These are phyloP conservation scores for Saksenaea oblongispora DNA, from an alignment of 371 early-diverging fungal genomes.

Conservation along the genomic window DNA sequence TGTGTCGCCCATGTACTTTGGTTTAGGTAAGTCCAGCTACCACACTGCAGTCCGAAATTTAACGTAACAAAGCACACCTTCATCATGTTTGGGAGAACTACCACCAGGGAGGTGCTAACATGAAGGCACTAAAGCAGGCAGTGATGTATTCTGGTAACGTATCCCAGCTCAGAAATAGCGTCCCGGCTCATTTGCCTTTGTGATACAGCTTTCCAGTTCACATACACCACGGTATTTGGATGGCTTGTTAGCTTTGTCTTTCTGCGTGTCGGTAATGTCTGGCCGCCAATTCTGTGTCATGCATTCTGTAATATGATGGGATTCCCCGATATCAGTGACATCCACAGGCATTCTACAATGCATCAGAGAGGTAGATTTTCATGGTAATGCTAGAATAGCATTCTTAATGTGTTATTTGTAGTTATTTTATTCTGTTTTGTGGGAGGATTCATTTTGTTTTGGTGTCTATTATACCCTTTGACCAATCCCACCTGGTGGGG, in stretches of 20 bases:
- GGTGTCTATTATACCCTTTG: slow-evolving; percentile 13
- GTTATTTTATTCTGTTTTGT: slow-evolving; percentile 14
- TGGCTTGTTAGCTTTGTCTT: slow-evolving; percentile 66
- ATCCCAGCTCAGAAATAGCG: not conserved
- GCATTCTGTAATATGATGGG: slow-evolving; percentile 72
- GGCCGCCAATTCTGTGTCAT: slow-evolving; percentile 51
- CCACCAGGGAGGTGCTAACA: slow-evolving; percentile 31
- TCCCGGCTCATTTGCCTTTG: not conserved
- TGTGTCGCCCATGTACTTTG: slow-evolving; percentile 65
- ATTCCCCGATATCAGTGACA: slow-evolving; percentile 51
- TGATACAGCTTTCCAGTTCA: slow-evolving; percentile 55
- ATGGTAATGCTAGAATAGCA: not conserved
- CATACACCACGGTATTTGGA: slow-evolving; percentile 72
- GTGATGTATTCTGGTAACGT: slow-evolving; percentile 30
- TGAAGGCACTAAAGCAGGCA: slow-evolving; percentile 36
- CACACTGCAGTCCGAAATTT: not conserved
- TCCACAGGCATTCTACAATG: slow-evolving; percentile 8
- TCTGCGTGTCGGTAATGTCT: slow-evolving; percentile 48
- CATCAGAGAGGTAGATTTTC: slow-evolving; percentile 26
- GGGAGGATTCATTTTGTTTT: slow-evolving; percentile 7
- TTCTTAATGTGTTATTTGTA: not conserved
- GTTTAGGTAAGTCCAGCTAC: slow-evolving; percentile 48
- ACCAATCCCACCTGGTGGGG: slow-evolving; percentile 11
- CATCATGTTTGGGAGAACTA: slow-evolving; percentile 65
- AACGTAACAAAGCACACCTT: slow-evolving; percentile 50